Conservation (phyloP, 176 grass and related monocot genomes). For the Saccharum officinarum region DNA sequence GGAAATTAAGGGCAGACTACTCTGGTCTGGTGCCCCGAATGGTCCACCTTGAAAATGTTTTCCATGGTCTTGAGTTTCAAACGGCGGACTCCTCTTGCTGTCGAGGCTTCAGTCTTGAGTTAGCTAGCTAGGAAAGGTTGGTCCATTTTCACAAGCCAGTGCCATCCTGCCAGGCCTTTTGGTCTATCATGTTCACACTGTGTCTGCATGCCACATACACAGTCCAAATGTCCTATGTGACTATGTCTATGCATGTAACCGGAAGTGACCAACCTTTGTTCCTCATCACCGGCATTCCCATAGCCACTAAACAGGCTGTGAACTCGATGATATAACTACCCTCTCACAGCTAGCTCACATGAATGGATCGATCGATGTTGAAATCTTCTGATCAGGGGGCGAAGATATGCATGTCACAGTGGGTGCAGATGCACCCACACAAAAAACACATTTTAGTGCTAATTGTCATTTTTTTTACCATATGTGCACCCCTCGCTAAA, state of each 20-base stretch:
- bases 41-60: slow-evolving; percentile 61
- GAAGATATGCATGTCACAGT: no score
- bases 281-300: not conserved
- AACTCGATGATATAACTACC: not conserved
- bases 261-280: not conserved
- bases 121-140: slow-evolving; percentile 23
- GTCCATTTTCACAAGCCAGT: slow-evolving; percentile 18
- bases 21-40: not conserved
- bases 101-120: slow-evolving; percentile 24
- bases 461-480: no score
- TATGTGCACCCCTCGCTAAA: no score
- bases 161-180: not conserved
- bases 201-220: not conserved
- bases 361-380: not conserved
- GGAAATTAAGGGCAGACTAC: not conserved
- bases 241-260: not conserved
- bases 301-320: not conserved
- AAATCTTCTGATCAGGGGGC: not conserved
- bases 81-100: slow-evolving; percentile 6
- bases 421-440: no score
- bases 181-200: not conserved
- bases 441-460: no score
- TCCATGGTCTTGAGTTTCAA: slow-evolving; percentile 52
- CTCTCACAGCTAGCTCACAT: not conserved
- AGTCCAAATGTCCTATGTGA: not conserved